Base-by-base conservation (phyloP, 2,329 filamentous ascomycete genomes). In the Alternaria viburni region DNA sequence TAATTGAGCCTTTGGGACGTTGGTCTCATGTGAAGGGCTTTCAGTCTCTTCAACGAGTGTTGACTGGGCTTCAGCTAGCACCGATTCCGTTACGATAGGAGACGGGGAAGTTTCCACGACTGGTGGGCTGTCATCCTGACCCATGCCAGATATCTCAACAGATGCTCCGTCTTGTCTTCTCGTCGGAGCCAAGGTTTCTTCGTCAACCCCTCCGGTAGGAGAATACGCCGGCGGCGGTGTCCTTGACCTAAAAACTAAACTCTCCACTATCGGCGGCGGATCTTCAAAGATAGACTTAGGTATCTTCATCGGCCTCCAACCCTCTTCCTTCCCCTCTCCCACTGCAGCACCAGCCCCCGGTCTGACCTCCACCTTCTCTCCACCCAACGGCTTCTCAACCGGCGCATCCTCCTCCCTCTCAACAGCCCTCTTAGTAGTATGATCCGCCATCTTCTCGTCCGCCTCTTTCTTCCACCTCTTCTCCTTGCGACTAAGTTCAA, bases 401-500 rank as follows among this genome's bases (percentile, higher is more conserved):
- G 75, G 76, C 15, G 69, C 69, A 50, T 76, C 69, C 44, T 71
- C 62, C 23, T 73, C 62, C 1, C 62, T 60, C 47, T 77, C 64
- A 9, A 77, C 72, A 7, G 55, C 64, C 13, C 77, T 66, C 30
- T 73, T 71, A 3, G 75, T 78, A 13, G 73, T 78, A 57, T 79
- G 77, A 47, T 78, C 75, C 19, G 74, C 61, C 44, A 74, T 65
- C 23, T 75, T 68, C 2, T 47, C 69, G 6, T 65, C 62, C 1
- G 26, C 30, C 28, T 78, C 76, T 57, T 74, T 78, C 61, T 73
- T 64, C 59, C 73, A 80, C 58, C 81, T 81, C 74, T 83, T 84
- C 71, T 89, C 87, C 19, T 83, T 83, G 11, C 86, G 80, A 2
- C 79, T 79, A 23, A 89, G 74, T 71, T 88, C 86, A 4, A 89